These are phyloP conservation scores for Globisporangium spiculum DNA, from an alignment of 352 stramenopile genomes.

Conservation along the genomic window DNA sequence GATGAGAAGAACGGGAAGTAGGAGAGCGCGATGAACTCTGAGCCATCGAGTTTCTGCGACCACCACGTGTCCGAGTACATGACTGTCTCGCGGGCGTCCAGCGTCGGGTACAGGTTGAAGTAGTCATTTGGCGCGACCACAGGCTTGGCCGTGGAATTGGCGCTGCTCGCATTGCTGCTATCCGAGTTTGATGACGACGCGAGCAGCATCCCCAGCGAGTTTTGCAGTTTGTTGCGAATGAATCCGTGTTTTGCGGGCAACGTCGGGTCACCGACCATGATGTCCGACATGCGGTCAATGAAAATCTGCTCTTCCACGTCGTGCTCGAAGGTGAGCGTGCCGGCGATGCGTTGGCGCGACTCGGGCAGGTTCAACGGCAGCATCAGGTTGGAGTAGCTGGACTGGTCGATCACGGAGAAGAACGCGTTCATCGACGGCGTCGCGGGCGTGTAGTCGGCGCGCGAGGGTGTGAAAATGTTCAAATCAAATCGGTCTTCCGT, in stretches of 20 bases:
- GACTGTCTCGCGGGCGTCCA: conserved; percentile 37
- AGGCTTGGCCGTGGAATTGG: conserved; percentile 6
- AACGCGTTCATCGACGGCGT: conserved; percentile 65
- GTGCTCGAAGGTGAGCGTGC: conserved; percentile 52
- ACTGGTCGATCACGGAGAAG: conserved; percentile 81
- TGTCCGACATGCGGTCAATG: conserved; percentile 90
- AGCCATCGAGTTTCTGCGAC: conserved; percentile 57
- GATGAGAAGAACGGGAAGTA: conserved; percentile 97
- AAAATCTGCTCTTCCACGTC: conserved; percentile 81
- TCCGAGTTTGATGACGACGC: background rate
- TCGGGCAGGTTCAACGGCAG: conserved; percentile 94
- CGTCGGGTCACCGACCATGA: conserved; percentile 87
- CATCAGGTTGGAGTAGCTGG: conserved; percentile 80
- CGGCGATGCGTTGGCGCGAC: conserved; percentile 43
- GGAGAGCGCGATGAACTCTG: conserved; percentile 83
- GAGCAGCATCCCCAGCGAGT: conserved; percentile 35
- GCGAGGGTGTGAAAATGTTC: conserved; percentile 84
- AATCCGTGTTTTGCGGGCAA: conserved; percentile 51
- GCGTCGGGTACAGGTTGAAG: conserved; percentile 49
- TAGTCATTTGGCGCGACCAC: conserved; percentile 52
- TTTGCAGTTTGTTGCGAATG: conserved; percentile 63
- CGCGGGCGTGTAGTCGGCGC: conserved; percentile 60
- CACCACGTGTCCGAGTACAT: conserved; percentile 69
- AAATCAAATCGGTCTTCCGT: conserved; percentile 82
- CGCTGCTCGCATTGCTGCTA: conserved; percentile 9